These are phyloP conservation scores for Fusarium continuum DNA, from an alignment of 2,329 filamentous ascomycete species.

Conservation along the genomic window DNA sequence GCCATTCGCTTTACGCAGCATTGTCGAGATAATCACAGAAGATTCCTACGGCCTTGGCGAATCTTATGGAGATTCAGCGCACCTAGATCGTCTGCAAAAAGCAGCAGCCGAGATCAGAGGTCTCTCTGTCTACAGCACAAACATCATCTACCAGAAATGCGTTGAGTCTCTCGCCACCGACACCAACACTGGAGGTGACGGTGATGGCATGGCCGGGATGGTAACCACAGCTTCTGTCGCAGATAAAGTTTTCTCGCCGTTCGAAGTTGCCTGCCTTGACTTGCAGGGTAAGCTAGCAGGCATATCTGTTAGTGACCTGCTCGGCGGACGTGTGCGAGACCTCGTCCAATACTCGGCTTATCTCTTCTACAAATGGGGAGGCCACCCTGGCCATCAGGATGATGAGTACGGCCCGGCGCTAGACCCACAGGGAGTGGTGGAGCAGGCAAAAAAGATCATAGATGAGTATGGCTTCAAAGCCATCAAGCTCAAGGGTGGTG, in stretches of 20 bases:
- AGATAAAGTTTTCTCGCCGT: conserved; percentile 55
- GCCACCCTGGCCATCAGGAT: conserved; percentile 51
- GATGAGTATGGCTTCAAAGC: conserved; percentile 55
- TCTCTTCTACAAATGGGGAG: conserved; percentile 55
- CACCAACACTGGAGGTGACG: conserved; percentile 59
- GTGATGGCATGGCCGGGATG: conserved; percentile 69
- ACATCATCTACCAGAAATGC: conserved; percentile 85
- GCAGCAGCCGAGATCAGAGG: conserved; percentile 47
- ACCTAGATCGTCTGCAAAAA: conserved; percentile 47
- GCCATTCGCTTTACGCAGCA: conserved; percentile 53
- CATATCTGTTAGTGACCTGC: conserved; percentile 51
- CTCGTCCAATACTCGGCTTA: conserved; percentile 55
- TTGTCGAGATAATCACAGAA: conserved; percentile 52
- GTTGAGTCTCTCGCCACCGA: conserved; percentile 75
- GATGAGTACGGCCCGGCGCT: conserved; percentile 53
- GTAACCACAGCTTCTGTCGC: conserved; percentile 53
- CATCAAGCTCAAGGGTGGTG: conserved; percentile 55
- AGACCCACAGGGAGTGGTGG: conserved; percentile 47
- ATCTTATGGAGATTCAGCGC: conserved; percentile 53
- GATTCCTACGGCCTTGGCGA: conserved; percentile 51
- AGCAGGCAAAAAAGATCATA: conserved; percentile 50
- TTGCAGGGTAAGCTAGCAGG: conserved; percentile 54
- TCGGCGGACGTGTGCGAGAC: conserved; percentile 52
- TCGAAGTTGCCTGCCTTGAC: conserved; percentile 55
- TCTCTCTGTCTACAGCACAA: conserved; percentile 67